phyloP scores from a whole-genome alignment of 306 rosid genomes.

The Lotus japonicus region DNA sequence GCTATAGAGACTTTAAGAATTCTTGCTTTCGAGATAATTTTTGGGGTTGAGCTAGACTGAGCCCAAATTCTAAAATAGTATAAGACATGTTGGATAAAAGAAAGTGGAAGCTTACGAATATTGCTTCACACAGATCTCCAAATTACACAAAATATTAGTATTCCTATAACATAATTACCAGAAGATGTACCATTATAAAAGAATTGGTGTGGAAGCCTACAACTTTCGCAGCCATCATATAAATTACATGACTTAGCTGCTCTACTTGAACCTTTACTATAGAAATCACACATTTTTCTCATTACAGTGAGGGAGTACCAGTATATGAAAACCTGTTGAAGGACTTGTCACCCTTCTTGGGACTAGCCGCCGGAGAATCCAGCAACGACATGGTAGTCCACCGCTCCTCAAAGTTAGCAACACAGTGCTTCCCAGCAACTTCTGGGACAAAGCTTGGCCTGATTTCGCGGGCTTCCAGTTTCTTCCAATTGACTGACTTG shows the following conservation, averaged over 20 bases:
- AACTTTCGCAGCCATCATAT: not conserved
- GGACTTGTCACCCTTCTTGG: conserved; percentile 43
- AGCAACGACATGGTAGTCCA: conserved; percentile 73
- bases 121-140: too few relatives aligned
- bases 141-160: too few relatives aligned
- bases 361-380: conserved; percentile 71
- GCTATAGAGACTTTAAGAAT: too few relatives aligned
- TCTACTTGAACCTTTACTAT: not conserved
- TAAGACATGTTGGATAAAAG: too few relatives aligned
- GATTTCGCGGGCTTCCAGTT: conserved; percentile 55
- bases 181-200: not conserved
- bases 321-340: conserved; percentile 54
- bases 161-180: not conserved
- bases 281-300: conserved; percentile 1
- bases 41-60: too few relatives aligned
- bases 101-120: too few relatives aligned
- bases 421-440: conserved; percentile 68
- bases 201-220: not conserved
- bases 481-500: conserved; percentile 64
- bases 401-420: conserved; percentile 71
- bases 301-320: conserved; percentile 37
- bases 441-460: conserved; percentile 74
- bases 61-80: too few relatives aligned
- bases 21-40: too few relatives aligned
- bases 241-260: not conserved